Base-by-base conservation (phyloP, 2,329 filamentous ascomycete genomes). In the Pseudocercospora ulei region DNA sequence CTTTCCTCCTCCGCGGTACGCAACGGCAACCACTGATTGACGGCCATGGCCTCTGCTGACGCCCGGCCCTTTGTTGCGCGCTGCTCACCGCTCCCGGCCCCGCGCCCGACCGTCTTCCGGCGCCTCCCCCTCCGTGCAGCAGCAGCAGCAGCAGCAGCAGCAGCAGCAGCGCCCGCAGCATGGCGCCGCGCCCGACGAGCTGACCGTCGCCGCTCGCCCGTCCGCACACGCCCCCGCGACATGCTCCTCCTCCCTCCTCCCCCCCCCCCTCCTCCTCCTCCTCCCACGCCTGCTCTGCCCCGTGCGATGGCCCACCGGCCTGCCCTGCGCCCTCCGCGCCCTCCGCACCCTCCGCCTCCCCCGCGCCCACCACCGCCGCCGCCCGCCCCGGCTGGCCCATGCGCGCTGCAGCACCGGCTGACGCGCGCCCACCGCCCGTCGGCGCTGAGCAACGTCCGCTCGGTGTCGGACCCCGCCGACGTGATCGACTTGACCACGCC, bases 401-500 rank as follows among this genome's bases (percentile, higher is more conserved):
- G 52, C 18, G 44, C 47, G 14, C 30, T 50, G n/a, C 48, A 53
- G 19, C 48, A 45, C 16, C 38, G 34, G 17, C 44, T 47, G 16
- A 39, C 39, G 25, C 47, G 54, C 28, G 48, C 52, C 16, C 45
- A 43, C n/a, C 41, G 52, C 5, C 55, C 57, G 12, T 59, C 57
- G 27, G 51, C 52, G 20, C 52, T 59, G 30, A 56, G 52, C 47
- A 55, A 50, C 36, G 55, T 57, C 27, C 51, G 56, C 11, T 55
- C 55, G 5, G 52, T 48, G 25, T 56, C 54, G 22, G 54, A 57
- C 24, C 48, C 55, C 5, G 41, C 43, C 28, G 35, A 48, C 17
- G 25, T 49, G 17, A 49, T 58, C 26, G 49, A 58, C 39, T 36
- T 53, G 29, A 51, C 56, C 9, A 38, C 40, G 31, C 34, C 38